Percentiles rank a stretch among this genome's conserved stretches.
phyloP scores from a whole-genome alignment of 2,329 filamentous ascomycete species.

The Biscogniauxia sp. region DNA sequence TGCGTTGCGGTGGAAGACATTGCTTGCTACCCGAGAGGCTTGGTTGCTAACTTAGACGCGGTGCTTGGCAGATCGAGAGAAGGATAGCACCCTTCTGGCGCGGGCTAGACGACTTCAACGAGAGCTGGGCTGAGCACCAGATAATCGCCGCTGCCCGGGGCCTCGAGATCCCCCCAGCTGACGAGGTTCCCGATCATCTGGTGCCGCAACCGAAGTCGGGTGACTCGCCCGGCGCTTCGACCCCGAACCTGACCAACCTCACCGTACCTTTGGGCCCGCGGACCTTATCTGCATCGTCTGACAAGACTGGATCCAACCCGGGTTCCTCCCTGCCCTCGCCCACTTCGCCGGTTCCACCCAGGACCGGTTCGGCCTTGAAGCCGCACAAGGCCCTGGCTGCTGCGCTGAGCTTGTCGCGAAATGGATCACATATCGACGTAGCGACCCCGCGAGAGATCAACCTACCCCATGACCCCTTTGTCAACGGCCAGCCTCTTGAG shows the following conservation, averaged over 20 bases:
- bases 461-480: constrained; percentile 77
- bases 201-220: constrained; percentile 45
- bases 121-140: constrained; percentile 91
- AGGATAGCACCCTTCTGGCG: constrained; percentile 93
- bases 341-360: constrained; percentile 44
- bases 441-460: constrained; percentile 69
- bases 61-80: constrained; percentile 72
- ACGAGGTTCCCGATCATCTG: constrained; percentile 71
- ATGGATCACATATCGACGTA: constrained; percentile 69
- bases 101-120: constrained; percentile 83
- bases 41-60: constrained; percentile 8
- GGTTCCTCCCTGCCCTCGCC: constrained; percentile 61
- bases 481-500: constrained; percentile 92
- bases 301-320: constrained; percentile 60
- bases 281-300: constrained; percentile 76
- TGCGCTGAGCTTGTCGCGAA: constrained; percentile 72
- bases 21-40: not conserved
- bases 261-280: constrained; percentile 77
- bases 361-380: constrained; percentile 65
- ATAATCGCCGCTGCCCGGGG: constrained; percentile 88
- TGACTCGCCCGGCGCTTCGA: constrained; percentile 50
- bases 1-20: not conserved
- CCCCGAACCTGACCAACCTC: constrained; percentile 65
- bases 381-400: constrained; percentile 83
- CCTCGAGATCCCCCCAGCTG: constrained; percentile 77